A percentile compares a stretch with the other conserved stretches of the same genome.
Evolutionary conservation across 1,284 basidiomycete genomes (phyloP).

Genomic region (Rhodotorula sp.): DNA sequence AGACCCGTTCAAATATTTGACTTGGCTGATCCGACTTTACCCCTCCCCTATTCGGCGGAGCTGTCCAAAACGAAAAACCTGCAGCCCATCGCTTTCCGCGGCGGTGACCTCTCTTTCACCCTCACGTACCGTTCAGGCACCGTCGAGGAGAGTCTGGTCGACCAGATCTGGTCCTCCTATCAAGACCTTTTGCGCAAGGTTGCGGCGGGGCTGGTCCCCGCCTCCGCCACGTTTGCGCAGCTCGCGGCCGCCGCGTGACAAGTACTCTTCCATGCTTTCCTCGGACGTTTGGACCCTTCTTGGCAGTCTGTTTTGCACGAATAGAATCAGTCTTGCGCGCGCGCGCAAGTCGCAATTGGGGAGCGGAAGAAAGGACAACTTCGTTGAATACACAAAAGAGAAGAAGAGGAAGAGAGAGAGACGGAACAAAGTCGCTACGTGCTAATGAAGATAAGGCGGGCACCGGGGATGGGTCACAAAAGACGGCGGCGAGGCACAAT

Average conservation of each 20-base stretch:
- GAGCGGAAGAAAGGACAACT: too few relatives aligned
- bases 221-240: neutral
- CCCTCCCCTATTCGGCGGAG: too few relatives aligned
- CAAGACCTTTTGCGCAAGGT: neutral
- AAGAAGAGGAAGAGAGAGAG: too few relatives aligned
- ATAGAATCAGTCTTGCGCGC: too few relatives aligned
- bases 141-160: neutral
- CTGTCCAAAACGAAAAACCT: too few relatives aligned
- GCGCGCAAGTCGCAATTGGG: too few relatives aligned
- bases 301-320: too few relatives aligned
- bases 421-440: too few relatives aligned
- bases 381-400: too few relatives aligned
- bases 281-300: neutral
- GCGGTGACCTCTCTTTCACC: conserved; percentile 12
- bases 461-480: neutral
- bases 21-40: too few relatives aligned
- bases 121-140: conserved; percentile 8
- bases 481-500: neutral
- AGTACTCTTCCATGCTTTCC: neutral
- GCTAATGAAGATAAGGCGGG: too few relatives aligned
- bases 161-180: conserved; percentile 3
- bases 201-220: neutral
- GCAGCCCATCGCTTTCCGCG: conserved; percentile 17
- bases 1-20: too few relatives aligned
- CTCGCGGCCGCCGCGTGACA: neutral